phyloP scores from a whole-genome alignment of 2,329 filamentous ascomycete species.

The Tolypocladium album region DNA sequence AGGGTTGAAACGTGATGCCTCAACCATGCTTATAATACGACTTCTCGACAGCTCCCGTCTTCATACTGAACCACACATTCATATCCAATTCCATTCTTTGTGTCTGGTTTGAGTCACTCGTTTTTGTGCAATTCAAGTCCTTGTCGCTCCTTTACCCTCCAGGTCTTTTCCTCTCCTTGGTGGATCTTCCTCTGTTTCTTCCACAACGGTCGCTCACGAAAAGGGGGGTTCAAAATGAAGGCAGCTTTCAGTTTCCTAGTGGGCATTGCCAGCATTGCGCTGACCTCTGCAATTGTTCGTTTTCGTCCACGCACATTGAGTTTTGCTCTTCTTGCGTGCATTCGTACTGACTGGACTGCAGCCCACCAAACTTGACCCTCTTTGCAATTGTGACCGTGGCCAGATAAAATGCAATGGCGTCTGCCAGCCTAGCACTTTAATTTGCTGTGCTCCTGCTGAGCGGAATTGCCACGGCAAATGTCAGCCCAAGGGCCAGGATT shows the following conservation, averaged over 20 bases:
- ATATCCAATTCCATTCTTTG: background rate
- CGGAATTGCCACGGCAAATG: background rate
- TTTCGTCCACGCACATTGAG: background rate
- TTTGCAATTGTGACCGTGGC: background rate
- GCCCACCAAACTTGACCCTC: background rate
- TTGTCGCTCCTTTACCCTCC: background rate
- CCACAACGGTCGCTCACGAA: background rate
- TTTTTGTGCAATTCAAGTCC: background rate
- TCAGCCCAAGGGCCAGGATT: too few relatives aligned
- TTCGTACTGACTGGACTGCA: background rate
- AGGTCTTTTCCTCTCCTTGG: background rate
- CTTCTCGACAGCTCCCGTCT: background rate
- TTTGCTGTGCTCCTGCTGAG: background rate
- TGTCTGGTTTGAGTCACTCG: background rate
- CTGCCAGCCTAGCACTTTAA: background rate
- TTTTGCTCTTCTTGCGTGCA: background rate
- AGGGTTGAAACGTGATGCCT: background rate
- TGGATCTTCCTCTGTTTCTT: background rate
- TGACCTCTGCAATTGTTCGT: background rate
- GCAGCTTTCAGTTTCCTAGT: background rate
- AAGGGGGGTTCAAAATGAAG: background rate
- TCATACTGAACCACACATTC: background rate
- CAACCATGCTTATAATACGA: background rate
- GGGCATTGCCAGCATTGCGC: background rate
- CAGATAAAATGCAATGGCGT: background rate